Base-by-base conservation (phyloP, 441 rosid genomes). In the Biscutella laevigata region DNA sequence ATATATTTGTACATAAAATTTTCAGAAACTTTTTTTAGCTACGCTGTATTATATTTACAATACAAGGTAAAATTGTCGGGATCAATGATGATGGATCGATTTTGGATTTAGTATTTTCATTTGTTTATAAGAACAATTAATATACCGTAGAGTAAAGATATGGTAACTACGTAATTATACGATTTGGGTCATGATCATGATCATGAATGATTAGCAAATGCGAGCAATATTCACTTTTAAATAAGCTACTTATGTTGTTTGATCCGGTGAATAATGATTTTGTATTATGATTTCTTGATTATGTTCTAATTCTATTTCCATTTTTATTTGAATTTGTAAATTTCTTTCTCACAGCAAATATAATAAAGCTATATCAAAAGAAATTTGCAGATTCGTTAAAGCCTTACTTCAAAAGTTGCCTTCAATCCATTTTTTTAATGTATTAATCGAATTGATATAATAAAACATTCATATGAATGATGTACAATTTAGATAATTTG, bases 111-210 rank as follows among this genome's bases (percentile, higher is more conserved):
- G 17, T 63, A 32, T n/a, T 17, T 13, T 32, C 26, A 48, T 6
- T 40, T 40, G 13, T 25, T 47, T 40, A 45, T 26, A 16, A 33
- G 14, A 54, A 6, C 50, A 47, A 20, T 33, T 28, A 13, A n/a
- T 26, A 20, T 57, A 49, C 52, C 27, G 59, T 57, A 56, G 57
- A 56, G 57, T 56, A 49, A 64, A 57, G 21, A 50, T 11, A 64
- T 27, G 38, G 58, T 49, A 64, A 56, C 57, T 10, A 38, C 41
- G 39, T 38, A 44, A 55, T 55, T 39, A 47, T 40, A 56, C 51
- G 24, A 40, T 46, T 29, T 19, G 6, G 37, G n/a, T n/a, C n/a
- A 45, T 53, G 55, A 37, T 53, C 36, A 37, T 29, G 35, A 7
- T 1, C 42, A 21, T 53, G 42, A 37, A 41, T 41, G 34, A 47